A percentile compares a stretch with the other conserved stretches of the same genome.
Evolutionary conservation across 1,284 basidiomycete species (phyloP).

Genomic region (Sanghuangporus weigelae): DNA sequence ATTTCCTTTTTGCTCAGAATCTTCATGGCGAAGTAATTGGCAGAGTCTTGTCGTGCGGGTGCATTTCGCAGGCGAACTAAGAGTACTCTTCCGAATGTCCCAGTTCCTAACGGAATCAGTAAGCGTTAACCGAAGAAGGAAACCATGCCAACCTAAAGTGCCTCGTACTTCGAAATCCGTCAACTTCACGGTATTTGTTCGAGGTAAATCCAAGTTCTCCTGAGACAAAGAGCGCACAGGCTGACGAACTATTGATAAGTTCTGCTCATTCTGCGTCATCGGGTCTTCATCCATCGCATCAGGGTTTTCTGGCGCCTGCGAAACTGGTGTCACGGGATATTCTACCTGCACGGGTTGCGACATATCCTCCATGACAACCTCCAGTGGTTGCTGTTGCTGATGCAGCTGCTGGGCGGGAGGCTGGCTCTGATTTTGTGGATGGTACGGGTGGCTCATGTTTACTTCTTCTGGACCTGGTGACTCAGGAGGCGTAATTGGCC

Average conservation of each 20-base stretch:
- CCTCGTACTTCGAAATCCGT: constrained; percentile 79
- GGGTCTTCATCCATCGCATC: constrained; percentile 15
- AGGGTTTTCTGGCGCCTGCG: constrained; percentile 10
- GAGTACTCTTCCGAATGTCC: constrained; percentile 90
- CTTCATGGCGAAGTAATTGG: constrained; percentile 84
- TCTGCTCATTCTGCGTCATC: constrained; percentile 1
- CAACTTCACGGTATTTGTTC: constrained; percentile 49
- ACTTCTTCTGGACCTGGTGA: constrained; percentile 32
- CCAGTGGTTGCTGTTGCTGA: background rate
- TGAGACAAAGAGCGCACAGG: constrained; percentile 62
- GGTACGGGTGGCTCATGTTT: background rate
- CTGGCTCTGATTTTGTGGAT: background rate
- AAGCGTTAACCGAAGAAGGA: background rate
- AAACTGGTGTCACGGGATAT: constrained; percentile 16
- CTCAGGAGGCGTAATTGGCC: constrained; percentile 35
- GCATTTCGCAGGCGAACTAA: constrained; percentile 66
- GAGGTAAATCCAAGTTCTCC: constrained; percentile 40
- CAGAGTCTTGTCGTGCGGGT: constrained; percentile 34
- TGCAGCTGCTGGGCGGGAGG: background rate
- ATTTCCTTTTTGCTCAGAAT: constrained; percentile 91
- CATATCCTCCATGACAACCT: constrained; percentile 15
- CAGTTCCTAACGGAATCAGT: constrained; percentile 60
- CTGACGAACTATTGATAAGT: constrained; percentile 24
- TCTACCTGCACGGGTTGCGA: constrained; percentile 7
- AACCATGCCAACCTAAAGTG: constrained; percentile 53